Base-by-base conservation (phyloP, 2,329 filamentous ascomycete genomes). In the Xylariaceae sp. region DNA sequence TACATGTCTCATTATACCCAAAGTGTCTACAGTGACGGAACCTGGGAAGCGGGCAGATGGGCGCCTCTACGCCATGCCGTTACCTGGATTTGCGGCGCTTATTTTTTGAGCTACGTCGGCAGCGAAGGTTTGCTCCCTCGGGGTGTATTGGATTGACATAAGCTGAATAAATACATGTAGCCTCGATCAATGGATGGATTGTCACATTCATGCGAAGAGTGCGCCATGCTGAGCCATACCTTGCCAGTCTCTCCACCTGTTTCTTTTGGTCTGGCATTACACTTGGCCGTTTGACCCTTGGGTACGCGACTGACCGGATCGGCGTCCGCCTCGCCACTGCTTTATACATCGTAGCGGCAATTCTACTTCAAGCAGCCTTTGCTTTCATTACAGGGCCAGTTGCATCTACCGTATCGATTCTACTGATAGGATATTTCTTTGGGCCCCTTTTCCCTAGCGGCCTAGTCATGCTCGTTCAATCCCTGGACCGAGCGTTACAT, bases 151-250 rank as follows among this genome's bases (percentile, higher is more conserved):
- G n/a, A 15, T 15, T 33, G 31, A 13, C 31, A 15, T 6, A 18
- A 7, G 18, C 19, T 17, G 19, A 35, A 13, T 4, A 9, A 4
- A 8, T 13, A 9, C 12, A 13, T 8, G 6, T n/a, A 35, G 34
- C 34, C 4, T 17, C 34, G n/a, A 35, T 35, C 34, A 19, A 17
- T n/a, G 34, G 34, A 17, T 35, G 34, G 34, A 35, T 35, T 22
- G 34, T 35, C n/a, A 35, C 34, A 8, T 35, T 35, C 19, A 35
- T 35, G 34, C n/a, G 34, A n/a, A 17, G 34, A 22, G 34, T 35
- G 7, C 34, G 34, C 19, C 15, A 22, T 17, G 34, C 34, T 7
- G 34, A 35, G 15, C 34, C 34, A 9, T 35, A 35, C 18, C 34
- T 35, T 17, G 34, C 34, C 34, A 35, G 34, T 35, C 34, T 35